Conservation (phyloP, 352 stramenopile genomes). For the Aphanomyces astaci region DNA sequence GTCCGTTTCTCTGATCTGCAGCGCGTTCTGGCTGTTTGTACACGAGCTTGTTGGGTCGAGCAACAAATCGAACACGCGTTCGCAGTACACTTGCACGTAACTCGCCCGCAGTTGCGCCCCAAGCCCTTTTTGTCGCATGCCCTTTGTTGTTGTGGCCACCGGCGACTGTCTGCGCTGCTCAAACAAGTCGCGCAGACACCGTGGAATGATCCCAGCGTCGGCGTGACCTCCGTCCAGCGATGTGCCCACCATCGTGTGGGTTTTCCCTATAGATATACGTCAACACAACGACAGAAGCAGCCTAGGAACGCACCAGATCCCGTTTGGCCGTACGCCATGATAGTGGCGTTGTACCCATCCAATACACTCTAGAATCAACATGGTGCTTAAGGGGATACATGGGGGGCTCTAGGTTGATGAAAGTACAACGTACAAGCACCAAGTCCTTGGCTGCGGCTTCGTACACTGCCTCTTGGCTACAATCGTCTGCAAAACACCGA, state of each 20-base stretch:
- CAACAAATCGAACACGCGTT: slow-evolving; percentile 67
- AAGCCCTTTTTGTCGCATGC: not conserved
- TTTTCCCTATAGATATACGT: slow-evolving; percentile 44
- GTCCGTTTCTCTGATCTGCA: slow-evolving; percentile 54
- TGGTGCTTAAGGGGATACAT: not conserved
- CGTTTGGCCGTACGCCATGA: slow-evolving; percentile 62
- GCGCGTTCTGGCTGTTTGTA: slow-evolving; percentile 26
- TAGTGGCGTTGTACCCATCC: slow-evolving; percentile 56
- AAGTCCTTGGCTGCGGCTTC: slow-evolving; percentile 40
- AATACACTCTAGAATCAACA: slow-evolving; percentile 34
- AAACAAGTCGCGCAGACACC: slow-evolving; percentile 56
- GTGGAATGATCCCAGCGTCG: slow-evolving; percentile 48
- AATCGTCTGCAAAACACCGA: slow-evolving; percentile 35
- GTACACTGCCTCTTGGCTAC: slow-evolving; percentile 45
- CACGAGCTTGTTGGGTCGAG: slow-evolving; percentile 36
- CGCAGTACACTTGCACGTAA: slow-evolving; percentile 78
- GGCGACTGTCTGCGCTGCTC: not conserved
- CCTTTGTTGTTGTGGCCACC: not conserved
- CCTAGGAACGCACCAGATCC: not conserved
- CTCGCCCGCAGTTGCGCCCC: slow-evolving; percentile 46
- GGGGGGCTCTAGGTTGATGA: not conserved
- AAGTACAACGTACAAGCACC: slow-evolving; percentile 25
- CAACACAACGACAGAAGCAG: no score
- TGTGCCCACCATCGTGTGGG: slow-evolving; percentile 55
- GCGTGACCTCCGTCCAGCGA: slow-evolving; percentile 34